Percentiles rank a stretch among this genome's conserved stretches.
Evolutionary conservation across 768 basidiomycete genomes (phyloP).

Genomic region (Asterophora parasitica): DNA sequence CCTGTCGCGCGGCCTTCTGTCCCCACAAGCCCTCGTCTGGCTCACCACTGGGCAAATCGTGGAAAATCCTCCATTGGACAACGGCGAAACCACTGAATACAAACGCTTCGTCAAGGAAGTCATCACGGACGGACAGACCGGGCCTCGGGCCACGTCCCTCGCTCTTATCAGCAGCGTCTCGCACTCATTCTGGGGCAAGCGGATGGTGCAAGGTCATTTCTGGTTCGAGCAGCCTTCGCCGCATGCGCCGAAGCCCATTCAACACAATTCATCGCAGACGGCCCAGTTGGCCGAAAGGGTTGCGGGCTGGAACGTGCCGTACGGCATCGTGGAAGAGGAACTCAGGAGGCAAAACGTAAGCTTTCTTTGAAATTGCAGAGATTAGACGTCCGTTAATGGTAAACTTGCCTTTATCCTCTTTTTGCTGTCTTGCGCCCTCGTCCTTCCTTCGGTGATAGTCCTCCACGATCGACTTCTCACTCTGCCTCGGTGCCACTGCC

Average conservation of each 20-base stretch:
- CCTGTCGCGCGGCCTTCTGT: constrained; percentile 85
- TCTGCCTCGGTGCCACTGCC: constrained; percentile 89
- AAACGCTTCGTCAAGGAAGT: constrained; percentile 93
- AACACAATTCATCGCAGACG: constrained; percentile 75
- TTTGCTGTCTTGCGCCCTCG: background rate
- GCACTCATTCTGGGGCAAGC: constrained; percentile 76
- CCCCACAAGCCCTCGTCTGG: constrained; percentile 92
- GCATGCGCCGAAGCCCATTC: constrained; percentile 51
- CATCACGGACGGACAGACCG: constrained; percentile 91
- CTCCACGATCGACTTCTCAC: constrained; percentile 92
- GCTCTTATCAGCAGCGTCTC: constrained; percentile 81
- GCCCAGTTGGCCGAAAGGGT: constrained; percentile 86
- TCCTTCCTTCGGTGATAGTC: constrained; percentile 50
- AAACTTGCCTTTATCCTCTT: constrained; percentile 14
- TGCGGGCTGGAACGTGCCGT: constrained; percentile 84
- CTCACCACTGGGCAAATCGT: constrained; percentile 82
- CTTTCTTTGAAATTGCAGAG: constrained; percentile 11
- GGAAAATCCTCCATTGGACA: constrained; percentile 86
- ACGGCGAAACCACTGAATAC: constrained; percentile 94
- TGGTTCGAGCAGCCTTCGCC: constrained; percentile 66
- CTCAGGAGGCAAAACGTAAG: constrained; percentile 93
- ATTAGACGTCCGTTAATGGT: constrained; percentile 23
- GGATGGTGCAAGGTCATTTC: constrained; percentile 67
- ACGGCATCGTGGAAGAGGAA: constrained; percentile 86
- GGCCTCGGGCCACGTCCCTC: constrained; percentile 86